These are phyloP conservation scores for Crataegus laevigata DNA, from an alignment of 306 rosid species.

Conservation along the genomic window DNA sequence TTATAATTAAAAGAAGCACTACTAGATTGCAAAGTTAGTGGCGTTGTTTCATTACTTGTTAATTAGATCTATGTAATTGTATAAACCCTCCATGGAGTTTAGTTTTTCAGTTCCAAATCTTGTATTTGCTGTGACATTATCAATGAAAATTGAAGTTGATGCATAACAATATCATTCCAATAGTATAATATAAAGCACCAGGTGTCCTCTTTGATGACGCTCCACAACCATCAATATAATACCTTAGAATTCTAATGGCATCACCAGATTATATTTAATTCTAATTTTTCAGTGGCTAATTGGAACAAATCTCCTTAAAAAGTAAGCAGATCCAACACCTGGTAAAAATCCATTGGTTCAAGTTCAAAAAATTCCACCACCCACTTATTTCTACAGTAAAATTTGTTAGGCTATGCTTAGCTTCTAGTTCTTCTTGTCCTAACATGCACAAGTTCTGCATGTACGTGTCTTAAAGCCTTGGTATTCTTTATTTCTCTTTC, in stretches of 20 bases:
- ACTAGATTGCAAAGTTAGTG: too few relatives aligned
- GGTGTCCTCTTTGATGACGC: not conserved
- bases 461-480: slow-evolving; percentile 39
- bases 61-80: not conserved
- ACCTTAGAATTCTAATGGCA: slow-evolving; percentile 18
- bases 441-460: not conserved
- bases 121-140: not conserved
- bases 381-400: slow-evolving; percentile 23
- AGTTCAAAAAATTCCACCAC: slow-evolving; percentile 30
- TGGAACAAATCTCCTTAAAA: slow-evolving; percentile 28
- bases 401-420: slow-evolving; percentile 26
- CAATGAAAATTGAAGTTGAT: not conserved
- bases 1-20: too few relatives aligned
- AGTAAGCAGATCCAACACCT: slow-evolving; percentile 41
- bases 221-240: not conserved
- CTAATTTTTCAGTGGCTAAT: slow-evolving; percentile 7
- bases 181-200: not conserved
- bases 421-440: slow-evolving; percentile 19
- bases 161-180: not conserved
- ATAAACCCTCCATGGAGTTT: not conserved
- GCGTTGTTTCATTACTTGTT: not conserved
- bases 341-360: slow-evolving; percentile 38
- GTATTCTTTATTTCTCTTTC: slow-evolving; percentile 15
- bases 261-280: slow-evolving; percentile 29
- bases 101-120: not conserved